Conservation (phyloP, 139 green algal genomes). For the Volvox africanus region DNA sequence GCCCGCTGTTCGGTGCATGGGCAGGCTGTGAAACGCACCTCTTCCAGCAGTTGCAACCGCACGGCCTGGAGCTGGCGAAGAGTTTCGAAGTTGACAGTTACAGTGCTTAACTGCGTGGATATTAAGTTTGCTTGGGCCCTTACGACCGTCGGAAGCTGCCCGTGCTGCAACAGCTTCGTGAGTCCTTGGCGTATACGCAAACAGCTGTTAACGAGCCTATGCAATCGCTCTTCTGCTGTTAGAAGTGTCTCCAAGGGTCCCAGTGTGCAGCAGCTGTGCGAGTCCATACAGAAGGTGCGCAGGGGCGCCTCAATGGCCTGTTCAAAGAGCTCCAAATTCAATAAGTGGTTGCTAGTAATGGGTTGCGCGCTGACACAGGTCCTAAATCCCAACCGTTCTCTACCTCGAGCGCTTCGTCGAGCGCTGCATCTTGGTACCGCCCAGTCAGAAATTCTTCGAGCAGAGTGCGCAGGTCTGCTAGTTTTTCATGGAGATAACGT, state of each 20-base stretch:
- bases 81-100: constrained; percentile 1
- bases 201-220: constrained; percentile 4
- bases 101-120: neutral
- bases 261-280: neutral
- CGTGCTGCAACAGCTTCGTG: neutral
- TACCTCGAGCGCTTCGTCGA: constrained; percentile 22
- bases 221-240: neutral
- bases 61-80: neutral
- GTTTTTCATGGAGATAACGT: neutral
- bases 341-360: too few species aligned
- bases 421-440: neutral
- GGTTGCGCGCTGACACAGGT: too few species aligned
- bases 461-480: neutral
- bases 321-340: too few species aligned
- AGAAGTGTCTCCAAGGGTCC: constrained; percentile 30
- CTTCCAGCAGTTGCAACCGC: neutral
- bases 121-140: constrained; percentile 2
- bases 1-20: too few species aligned
- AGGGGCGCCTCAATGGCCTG: neutral
- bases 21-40: neutral
- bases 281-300: neutral
- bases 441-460: neutral
- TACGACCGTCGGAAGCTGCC: neutral
- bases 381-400: neutral
- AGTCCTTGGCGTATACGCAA: neutral